Evolutionary conservation across 257 asterid species (phyloP).

Genomic region (Dorcoceras hygrometricum): DNA sequence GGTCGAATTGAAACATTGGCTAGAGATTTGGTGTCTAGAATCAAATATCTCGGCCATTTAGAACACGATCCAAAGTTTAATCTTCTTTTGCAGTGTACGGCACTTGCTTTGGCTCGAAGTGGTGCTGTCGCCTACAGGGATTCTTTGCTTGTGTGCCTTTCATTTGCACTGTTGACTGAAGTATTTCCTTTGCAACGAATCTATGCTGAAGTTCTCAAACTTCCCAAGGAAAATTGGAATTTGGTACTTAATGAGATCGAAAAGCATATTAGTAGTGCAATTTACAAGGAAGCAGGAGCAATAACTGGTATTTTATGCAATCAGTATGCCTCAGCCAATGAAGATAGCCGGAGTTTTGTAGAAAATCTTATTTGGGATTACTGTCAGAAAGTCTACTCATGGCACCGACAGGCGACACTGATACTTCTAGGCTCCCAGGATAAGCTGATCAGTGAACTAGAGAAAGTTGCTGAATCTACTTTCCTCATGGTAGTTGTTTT

Average conservation of each 20-base stretch:
- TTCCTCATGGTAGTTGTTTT: slow-evolving; percentile 95
- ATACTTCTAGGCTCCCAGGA: slow-evolving; percentile 50
- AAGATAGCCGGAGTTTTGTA: slow-evolving; percentile 44
- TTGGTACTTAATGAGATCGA: slow-evolving; percentile 44
- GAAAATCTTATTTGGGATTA: slow-evolving; percentile 76
- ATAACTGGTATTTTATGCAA: slow-evolving; percentile 75
- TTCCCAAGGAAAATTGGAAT: slow-evolving; percentile 34
- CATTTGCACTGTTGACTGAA: slow-evolving; percentile 59
- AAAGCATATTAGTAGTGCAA: slow-evolving; percentile 46
- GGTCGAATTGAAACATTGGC: slow-evolving; percentile 51
- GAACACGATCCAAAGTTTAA: slow-evolving; percentile 30
- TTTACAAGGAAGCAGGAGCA: slow-evolving; percentile 87
- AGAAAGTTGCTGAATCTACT: slow-evolving; percentile 86
- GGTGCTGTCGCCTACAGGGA: slow-evolving; percentile 56
- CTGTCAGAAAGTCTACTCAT: slow-evolving; percentile 62
- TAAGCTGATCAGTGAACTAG: slow-evolving; percentile 50
- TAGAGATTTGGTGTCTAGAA: slow-evolving; percentile 35
- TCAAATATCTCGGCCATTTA: slow-evolving; percentile 25
- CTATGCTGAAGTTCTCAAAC: slow-evolving; percentile 41
- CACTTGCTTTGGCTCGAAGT: slow-evolving; percentile 73
- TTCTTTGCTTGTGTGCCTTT: slow-evolving; percentile 53
- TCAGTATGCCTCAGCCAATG: slow-evolving; percentile 69
- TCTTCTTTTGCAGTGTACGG: slow-evolving; percentile 57
- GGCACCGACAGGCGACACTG: slow-evolving; percentile 59
- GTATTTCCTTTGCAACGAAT: slow-evolving; percentile 69